Percentiles rank a stretch among this genome's conserved stretches.
These are phyloP conservation scores for Rhododendron ovatum DNA, from an alignment of 148 eudicot species.

Conservation along the genomic window DNA sequence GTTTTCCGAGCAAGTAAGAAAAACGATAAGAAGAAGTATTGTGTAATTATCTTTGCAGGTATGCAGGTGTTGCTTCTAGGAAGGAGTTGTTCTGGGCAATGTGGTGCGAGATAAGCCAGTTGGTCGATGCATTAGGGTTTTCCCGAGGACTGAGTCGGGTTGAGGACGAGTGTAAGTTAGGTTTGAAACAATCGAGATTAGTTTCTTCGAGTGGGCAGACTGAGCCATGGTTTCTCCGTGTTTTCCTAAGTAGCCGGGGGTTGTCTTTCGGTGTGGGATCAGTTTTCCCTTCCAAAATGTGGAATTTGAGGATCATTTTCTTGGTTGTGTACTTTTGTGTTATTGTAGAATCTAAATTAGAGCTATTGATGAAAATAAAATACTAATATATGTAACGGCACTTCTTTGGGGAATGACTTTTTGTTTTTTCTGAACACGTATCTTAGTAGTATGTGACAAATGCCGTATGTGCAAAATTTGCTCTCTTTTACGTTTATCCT, in stretches of 20 bases:
- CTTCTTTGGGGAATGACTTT: neutral
- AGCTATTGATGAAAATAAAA: neutral
- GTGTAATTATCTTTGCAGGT: conserved; percentile 50
- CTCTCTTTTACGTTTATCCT: too few species aligned
- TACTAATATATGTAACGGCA: neutral
- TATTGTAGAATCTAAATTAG: neutral
- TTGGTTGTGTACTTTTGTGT: neutral
- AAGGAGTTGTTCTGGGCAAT: conserved; percentile 12
- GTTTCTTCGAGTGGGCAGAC: neutral
- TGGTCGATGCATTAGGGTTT: conserved; percentile 14
- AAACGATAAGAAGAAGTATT: conserved; percentile 25
- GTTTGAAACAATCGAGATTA: conserved; percentile 6
- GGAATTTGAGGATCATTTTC: neutral
- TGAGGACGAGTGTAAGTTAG: conserved; percentile 19
- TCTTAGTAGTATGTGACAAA: too few species aligned
- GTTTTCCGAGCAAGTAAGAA: conserved; percentile 10
- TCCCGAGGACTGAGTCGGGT: neutral
- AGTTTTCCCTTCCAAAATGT: too few species aligned
- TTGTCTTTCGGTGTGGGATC: too few species aligned
- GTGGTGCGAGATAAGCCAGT: conserved; percentile 23
- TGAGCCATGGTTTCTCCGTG: conserved; percentile 5
- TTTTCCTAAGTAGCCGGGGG: neutral
- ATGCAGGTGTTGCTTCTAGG: conserved; percentile 38
- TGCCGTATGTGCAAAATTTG: too few species aligned
- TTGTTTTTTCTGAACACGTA: too few species aligned